Percentiles rank a stretch among this genome's conserved stretches.
Evolutionary conservation across 352 stramenopile genomes (phyloP).

Genomic region (Phytophthora megakarya): DNA sequence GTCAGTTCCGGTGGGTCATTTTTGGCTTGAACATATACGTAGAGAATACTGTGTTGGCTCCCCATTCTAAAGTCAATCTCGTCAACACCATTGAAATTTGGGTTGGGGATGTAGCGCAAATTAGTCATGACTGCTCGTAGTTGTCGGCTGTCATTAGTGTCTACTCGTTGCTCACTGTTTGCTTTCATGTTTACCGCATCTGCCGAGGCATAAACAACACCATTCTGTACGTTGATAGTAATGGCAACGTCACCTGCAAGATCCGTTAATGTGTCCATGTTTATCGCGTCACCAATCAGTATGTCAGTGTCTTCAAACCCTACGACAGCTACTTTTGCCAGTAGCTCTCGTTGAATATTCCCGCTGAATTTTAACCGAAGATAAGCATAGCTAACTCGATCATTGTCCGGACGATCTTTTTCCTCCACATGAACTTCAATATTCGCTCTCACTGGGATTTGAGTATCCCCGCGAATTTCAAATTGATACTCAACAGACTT

Average conservation of each 20-base stretch:
- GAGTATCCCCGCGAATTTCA: conserved; percentile 13
- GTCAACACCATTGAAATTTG: conserved; percentile 37
- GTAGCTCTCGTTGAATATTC: conserved; percentile 8
- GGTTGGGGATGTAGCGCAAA: conserved; percentile 23
- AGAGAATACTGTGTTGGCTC: conserved; percentile 21
- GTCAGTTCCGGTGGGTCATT: conserved; percentile 35
- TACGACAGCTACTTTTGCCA: conserved; percentile 14
- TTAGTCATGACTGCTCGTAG: conserved; percentile 17
- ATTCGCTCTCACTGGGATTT: conserved; percentile 6
- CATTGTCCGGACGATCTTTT: not conserved
- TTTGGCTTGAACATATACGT: conserved; percentile 44
- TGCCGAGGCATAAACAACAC: conserved; percentile 11
- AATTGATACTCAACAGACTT: conserved; percentile 21
- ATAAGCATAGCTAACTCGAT: conserved; percentile 7
- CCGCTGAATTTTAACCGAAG: conserved; percentile 21
- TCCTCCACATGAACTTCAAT: conserved; percentile 12
- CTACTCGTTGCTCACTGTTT: conserved; percentile 16
- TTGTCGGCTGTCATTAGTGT: not conserved
- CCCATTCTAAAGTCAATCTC: conserved; percentile 20
- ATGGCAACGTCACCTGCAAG: not conserved
- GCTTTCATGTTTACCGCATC: conserved; percentile 5
- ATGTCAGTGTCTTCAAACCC: conserved; percentile 20
- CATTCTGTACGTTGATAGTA: conserved; percentile 21
- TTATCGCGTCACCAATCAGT: conserved; percentile 21
- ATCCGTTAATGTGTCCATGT: conserved; percentile 11